Evolutionary conservation across 768 basidiomycete species (phyloP).

Genomic region (Amanita jacksonii): DNA sequence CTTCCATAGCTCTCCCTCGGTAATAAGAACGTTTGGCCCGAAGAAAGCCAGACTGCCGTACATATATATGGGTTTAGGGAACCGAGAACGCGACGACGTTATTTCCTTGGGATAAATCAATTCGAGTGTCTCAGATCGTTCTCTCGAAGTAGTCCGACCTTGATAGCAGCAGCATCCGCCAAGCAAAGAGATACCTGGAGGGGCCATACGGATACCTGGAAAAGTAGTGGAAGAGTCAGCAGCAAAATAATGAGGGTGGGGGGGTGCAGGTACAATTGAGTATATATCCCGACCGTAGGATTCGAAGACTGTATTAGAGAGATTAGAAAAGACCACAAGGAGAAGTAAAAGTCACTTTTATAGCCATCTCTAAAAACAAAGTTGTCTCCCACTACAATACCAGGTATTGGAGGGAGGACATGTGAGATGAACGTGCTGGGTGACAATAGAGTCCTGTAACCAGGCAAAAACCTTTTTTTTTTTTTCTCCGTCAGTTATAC

Average conservation of each 20-base stretch:
- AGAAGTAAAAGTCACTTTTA: slow-evolving; percentile 16
- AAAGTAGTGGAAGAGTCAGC: not conserved
- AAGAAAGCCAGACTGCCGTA: slow-evolving; percentile 40
- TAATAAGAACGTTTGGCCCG: slow-evolving; percentile 52
- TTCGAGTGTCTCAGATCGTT: not conserved
- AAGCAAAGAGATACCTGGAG: slow-evolving; percentile 18
- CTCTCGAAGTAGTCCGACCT: slow-evolving; percentile 27
- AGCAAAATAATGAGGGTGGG: slow-evolving; percentile 22
- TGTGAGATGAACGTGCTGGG: slow-evolving; percentile 16
- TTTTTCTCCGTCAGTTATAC: not conserved
- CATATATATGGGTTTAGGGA: slow-evolving; percentile 43
- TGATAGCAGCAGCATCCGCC: slow-evolving; percentile 32
- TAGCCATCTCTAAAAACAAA: slow-evolving; percentile 22
- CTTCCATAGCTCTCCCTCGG: slow-evolving; percentile 60
- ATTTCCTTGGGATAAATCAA: slow-evolving; percentile 34
- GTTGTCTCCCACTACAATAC: slow-evolving; percentile 23
- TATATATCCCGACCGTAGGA: slow-evolving; percentile 26
- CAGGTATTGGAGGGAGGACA: slow-evolving; percentile 19
- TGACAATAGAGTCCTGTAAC: slow-evolving; percentile 22
- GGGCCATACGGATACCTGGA: slow-evolving; percentile 21
- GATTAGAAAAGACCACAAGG: slow-evolving; percentile 17
- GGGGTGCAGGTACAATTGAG: slow-evolving; percentile 25
- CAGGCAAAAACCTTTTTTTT: slow-evolving; percentile 23
- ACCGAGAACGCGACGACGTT: slow-evolving; percentile 35
- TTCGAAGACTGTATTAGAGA: slow-evolving; percentile 25